phyloP scores from a whole-genome alignment of 2,329 filamentous ascomycete species.

The Aspergillus vadensis region DNA sequence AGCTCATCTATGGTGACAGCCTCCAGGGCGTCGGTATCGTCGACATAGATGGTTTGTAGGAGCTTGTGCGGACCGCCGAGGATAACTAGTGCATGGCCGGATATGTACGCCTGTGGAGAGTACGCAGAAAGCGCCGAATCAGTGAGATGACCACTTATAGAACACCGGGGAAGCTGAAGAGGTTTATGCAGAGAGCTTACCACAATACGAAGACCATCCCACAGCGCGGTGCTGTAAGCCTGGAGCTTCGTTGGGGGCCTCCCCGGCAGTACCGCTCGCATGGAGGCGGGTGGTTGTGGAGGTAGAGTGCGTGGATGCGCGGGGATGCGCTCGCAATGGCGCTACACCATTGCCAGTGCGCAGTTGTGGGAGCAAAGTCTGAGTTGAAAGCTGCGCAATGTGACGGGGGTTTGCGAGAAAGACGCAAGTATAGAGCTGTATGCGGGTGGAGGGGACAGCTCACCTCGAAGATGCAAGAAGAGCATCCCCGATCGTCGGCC shows the following conservation, averaged over 20 bases:
- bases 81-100: conserved; percentile 82
- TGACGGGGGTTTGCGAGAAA: background rate
- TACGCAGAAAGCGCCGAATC: conserved; percentile 14
- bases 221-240: conserved; percentile 72
- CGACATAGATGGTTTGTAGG: conserved; percentile 88
- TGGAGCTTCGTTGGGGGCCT: conserved; percentile 76
- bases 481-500: background rate
- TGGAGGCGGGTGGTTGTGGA: conserved; percentile 50
- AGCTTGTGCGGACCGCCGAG: conserved; percentile 73
- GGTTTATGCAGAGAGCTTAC: conserved; percentile 53
- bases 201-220: conserved; percentile 71
- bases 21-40: conserved; percentile 68
- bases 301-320: conserved; percentile 20
- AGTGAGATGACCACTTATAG: conserved; percentile 7
- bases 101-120: conserved; percentile 73
- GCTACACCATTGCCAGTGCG: conserved; percentile 38
- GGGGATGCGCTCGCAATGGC: conserved; percentile 29
- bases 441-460: background rate
- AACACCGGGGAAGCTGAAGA: background rate
- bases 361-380: background rate
- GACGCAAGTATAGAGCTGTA: background rate
- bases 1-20: conserved; percentile 79
- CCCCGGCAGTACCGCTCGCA: conserved; percentile 79
- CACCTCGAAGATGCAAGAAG: background rate
- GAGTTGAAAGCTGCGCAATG: background rate